Base-by-base conservation (phyloP, 2,329 filamentous ascomycete species). In the Ophiostoma australiae region DNA sequence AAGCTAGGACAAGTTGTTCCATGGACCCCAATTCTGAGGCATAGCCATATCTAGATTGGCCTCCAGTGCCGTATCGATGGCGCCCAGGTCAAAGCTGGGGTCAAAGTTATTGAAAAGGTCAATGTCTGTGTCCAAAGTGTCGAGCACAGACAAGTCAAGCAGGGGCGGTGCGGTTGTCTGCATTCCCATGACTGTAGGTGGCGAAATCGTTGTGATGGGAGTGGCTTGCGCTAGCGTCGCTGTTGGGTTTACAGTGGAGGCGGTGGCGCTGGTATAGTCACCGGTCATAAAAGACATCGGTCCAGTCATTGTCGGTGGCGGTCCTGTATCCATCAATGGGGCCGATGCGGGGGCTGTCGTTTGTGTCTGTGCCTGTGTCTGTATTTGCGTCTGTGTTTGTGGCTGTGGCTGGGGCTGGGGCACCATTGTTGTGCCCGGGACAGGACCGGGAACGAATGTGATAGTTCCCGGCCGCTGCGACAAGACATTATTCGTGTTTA, bases 51-150 rank as follows among this genome's bases (percentile, higher is more conserved):
- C 85, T 2, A 87, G 77, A 70, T 86, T 86, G 0, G 84, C 84
- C 71, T 86, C 84, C 0, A 87, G 77, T 0, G 83, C 84, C 23
- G 85, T 84, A 73, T 87, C 85, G 33, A 86, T 83, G 0, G 84
- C 84, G 33, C 81, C 81, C 0, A 87, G 74, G 68, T 87, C 81
- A 73, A 87, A 87, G 68, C 78, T 84, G 2, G 85, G 85, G 68
- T 86, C 85, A 35, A 87, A 85, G 63, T 86, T 82, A 3, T 83
- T 83, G 74, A 86, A 86, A 0, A 87, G 78, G 65, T 87, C 84
- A n/a, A 85, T 78, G 1, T 84, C 84, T 0, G 82, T 81, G 72
- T 84, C 82, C 6, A 82, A 77, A 1, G 76, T 75, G 8, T 75
- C 76, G 23, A 78, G 73, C 3, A 74, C 71, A 6, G 75, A 73